phyloP scores from a whole-genome alignment of 345 rosid genomes.

The Brassica incana region DNA sequence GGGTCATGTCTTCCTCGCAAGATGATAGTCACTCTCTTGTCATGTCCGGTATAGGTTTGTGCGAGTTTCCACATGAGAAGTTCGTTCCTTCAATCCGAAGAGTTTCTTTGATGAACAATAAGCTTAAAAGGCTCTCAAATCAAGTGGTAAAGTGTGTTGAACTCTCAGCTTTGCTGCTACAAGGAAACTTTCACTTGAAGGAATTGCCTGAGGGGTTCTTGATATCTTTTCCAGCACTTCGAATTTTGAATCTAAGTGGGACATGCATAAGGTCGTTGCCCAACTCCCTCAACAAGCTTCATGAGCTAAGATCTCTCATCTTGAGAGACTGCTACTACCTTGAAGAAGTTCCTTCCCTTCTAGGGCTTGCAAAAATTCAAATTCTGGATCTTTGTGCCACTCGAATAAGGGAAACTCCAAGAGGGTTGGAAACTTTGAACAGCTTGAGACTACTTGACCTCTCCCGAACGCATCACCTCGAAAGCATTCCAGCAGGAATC shows the following conservation, averaged over 20 bases:
- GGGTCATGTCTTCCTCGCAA: constrained; percentile 38
- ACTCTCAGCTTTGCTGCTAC: constrained; percentile 39
- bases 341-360: constrained; percentile 41
- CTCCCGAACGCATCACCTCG: constrained; percentile 45
- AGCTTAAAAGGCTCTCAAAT: constrained; percentile 28
- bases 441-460: constrained; percentile 40
- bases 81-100: constrained; percentile 33
- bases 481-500: constrained; percentile 36
- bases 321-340: constrained; percentile 41
- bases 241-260: constrained; percentile 41
- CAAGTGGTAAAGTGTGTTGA: constrained; percentile 25
- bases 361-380: constrained; percentile 39
- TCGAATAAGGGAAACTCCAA: constrained; percentile 37
- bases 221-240: constrained; percentile 36
- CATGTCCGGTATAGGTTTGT: constrained; percentile 38
- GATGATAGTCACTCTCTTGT: constrained; percentile 35
- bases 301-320: constrained; percentile 40
- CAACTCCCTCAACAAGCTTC: constrained; percentile 25
- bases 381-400: constrained; percentile 48
- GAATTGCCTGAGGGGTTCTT: constrained; percentile 36
- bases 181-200: constrained; percentile 39
- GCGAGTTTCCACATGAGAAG: constrained; percentile 26
- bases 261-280: constrained; percentile 42
- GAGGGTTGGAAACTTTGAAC: constrained; percentile 37
- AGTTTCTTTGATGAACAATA: constrained; percentile 50